These are phyloP conservation scores for Citrullus mucosospermus DNA, from an alignment of 306 rosid species.

Conservation along the genomic window DNA sequence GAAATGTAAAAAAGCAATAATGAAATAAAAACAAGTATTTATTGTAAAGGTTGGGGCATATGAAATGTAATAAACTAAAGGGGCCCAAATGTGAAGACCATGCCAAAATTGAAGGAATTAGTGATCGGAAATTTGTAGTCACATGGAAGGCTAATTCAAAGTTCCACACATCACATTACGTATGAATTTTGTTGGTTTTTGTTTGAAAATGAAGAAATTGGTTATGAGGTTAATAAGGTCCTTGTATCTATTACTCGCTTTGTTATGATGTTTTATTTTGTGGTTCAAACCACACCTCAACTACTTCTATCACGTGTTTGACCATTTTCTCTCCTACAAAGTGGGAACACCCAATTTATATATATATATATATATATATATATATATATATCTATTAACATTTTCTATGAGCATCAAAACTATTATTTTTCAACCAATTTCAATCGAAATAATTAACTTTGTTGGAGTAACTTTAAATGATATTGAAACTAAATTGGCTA, in stretches of 20 bases:
- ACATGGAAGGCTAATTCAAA: not conserved
- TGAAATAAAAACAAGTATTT: not conserved
- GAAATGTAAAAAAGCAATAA: not conserved
- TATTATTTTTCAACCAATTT: too few species aligned
- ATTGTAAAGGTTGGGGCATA: not conserved
- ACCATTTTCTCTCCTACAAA: not conserved
- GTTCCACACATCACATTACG: not conserved
- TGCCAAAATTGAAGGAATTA: not conserved
- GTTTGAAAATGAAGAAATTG: not conserved
- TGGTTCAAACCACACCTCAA: not conserved
- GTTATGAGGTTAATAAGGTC: not conserved
- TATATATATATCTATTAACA: too few species aligned
- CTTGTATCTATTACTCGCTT: not conserved
- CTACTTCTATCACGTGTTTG: not conserved
- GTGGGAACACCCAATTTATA: not conserved
- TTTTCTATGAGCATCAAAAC: too few species aligned
- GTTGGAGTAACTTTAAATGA: too few species aligned
- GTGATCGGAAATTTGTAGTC: not conserved
- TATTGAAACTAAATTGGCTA: too few species aligned
- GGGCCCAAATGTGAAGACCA: not conserved
- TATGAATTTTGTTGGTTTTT: not conserved
- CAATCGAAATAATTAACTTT: too few species aligned
- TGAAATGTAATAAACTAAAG: not conserved
- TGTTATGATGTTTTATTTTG: not conserved
- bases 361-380: too few species aligned